These are phyloP conservation scores for Neurospora hispaniola DNA, from an alignment of 495 filamentous ascomycete species.

Conservation along the genomic window DNA sequence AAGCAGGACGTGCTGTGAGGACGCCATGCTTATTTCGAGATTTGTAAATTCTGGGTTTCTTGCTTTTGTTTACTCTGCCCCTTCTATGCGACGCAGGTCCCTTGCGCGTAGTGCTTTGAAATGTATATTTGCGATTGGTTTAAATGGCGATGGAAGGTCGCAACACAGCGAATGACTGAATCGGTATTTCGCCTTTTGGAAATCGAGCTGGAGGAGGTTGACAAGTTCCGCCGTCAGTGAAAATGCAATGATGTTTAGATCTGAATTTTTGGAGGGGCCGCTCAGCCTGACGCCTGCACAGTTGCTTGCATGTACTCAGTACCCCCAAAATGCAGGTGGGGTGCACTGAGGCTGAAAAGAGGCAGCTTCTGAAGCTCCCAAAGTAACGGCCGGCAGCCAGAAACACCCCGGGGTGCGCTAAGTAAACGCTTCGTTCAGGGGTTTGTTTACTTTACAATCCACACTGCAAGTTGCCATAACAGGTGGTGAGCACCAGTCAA, in stretches of 20 bases:
- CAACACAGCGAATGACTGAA: neutral
- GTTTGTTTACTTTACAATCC: neutral
- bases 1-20: constrained; percentile 50
- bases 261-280: neutral
- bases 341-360: neutral
- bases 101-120: neutral
- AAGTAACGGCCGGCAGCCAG: neutral
- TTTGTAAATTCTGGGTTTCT: neutral
- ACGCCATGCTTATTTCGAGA: constrained; percentile 16
- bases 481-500: neutral
- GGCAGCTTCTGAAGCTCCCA: neutral
- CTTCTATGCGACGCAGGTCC: neutral
- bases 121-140: neutral
- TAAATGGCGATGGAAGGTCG: neutral
- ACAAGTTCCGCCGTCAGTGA: neutral
- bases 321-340: neutral
- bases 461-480: neutral
- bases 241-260: neutral
- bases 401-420: neutral
- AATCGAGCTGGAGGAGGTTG: neutral
- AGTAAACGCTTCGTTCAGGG: neutral
- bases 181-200: neutral
- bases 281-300: neutral
- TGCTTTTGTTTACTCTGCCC: neutral
- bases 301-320: neutral